Conservation (phyloP, 2,329 filamentous ascomycete genomes). For the Diplodia scrobiculata region DNA sequence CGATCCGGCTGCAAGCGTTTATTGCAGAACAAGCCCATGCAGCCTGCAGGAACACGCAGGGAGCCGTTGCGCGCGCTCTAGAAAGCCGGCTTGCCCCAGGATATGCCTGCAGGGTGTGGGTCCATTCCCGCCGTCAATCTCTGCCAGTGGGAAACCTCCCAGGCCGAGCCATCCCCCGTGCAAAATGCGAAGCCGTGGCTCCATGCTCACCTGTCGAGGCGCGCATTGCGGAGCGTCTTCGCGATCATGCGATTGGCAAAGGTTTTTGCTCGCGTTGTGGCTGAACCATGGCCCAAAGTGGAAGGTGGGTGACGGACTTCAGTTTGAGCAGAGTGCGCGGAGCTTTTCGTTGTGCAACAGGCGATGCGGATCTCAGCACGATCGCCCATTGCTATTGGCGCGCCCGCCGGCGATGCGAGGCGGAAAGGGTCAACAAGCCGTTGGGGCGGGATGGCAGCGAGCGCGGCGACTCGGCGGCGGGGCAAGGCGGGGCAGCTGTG, state of each 20-base stretch:
- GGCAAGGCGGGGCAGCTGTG: slow-evolving; percentile 24
- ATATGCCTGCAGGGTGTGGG: slow-evolving; percentile 15
- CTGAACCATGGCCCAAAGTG: neutral
- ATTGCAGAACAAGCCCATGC: neutral
- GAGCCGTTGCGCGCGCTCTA: slow-evolving; percentile 16
- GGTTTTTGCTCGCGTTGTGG: slow-evolving; percentile 15
- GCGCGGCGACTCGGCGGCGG: slow-evolving; percentile 12
- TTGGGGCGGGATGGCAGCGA: slow-evolving; percentile 20
- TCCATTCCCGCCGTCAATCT: slow-evolving; percentile 14
- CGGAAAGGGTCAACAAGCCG: neutral
- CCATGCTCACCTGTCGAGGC: neutral
- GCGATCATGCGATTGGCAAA: slow-evolving; percentile 21
- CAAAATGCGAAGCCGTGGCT: neutral
- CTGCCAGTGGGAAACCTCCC: neutral
- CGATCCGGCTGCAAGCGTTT: slow-evolving; percentile 8
- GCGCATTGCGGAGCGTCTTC: neutral
- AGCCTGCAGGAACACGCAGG: slow-evolving; percentile 22
- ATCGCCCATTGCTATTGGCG: neutral
- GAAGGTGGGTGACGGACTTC: slow-evolving; percentile 1
- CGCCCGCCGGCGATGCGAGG: neutral
- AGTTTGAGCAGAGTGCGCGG: neutral
- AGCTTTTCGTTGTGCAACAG: neutral
- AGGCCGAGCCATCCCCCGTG: neutral
- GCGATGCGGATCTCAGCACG: neutral
- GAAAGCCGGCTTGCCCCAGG: slow-evolving; percentile 3